phyloP scores from a whole-genome alignment of 495 filamentous ascomycete species.

The Lindgomyces ingoldianus region DNA sequence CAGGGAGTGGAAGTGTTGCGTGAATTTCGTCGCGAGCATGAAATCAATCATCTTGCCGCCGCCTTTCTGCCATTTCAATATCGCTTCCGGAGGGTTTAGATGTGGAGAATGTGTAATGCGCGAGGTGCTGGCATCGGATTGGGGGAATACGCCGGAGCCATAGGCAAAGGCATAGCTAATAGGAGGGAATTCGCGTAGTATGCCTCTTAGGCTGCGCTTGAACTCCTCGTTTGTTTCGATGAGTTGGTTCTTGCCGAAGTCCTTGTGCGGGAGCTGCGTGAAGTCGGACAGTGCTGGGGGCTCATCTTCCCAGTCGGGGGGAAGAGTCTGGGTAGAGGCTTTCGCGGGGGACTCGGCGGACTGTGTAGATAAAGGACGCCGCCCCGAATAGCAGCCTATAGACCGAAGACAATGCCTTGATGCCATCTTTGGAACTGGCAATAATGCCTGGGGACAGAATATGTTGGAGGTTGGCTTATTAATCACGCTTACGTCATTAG shows the following conservation, averaged over 20 bases:
- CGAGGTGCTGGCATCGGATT: constrained; percentile 52
- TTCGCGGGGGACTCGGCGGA: neutral
- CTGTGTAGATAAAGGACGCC: neutral
- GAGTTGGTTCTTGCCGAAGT: constrained; percentile 94
- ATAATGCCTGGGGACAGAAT: neutral
- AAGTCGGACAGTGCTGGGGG: constrained; percentile 53
- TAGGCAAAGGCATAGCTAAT: constrained; percentile 97
- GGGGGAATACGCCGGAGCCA: constrained; percentile 93
- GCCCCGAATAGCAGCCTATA: neutral
- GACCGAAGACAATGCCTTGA: neutral
- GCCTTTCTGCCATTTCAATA: constrained; percentile 78
- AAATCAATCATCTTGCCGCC: constrained; percentile 97
- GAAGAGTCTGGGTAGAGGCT: constrained; percentile 35
- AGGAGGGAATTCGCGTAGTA: constrained; percentile 93
- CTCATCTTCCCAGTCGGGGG: constrained; percentile 70
- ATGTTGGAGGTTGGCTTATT: no score
- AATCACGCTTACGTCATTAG: no score
- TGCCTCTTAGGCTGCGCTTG: constrained; percentile 82
- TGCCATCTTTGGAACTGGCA: neutral
- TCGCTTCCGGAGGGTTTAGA: constrained; percentile 72
- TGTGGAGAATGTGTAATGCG: constrained; percentile 62
- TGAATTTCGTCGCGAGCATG: constrained; percentile 92
- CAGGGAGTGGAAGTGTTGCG: constrained; percentile 93
- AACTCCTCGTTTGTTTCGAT: constrained; percentile 93
- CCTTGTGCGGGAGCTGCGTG: constrained; percentile 79